These are phyloP conservation scores for Orbilia oligospora DNA, from an alignment of 2,329 filamentous ascomycete species.

Conservation along the genomic window DNA sequence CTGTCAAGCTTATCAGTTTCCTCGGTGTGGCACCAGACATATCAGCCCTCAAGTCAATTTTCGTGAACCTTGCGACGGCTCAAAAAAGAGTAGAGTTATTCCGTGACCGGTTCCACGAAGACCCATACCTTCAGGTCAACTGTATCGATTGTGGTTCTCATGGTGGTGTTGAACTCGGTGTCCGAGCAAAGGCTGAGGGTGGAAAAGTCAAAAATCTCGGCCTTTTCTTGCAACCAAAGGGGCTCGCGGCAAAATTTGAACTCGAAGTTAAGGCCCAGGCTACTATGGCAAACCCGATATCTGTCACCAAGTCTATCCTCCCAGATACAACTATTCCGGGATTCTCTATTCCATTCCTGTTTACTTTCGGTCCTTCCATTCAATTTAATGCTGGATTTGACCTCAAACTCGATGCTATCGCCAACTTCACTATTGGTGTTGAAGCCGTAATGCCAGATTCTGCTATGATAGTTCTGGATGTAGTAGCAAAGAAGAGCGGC, in stretches of 20 bases:
- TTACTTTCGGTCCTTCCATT: conserved; percentile 60
- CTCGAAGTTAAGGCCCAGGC: conserved; percentile 39
- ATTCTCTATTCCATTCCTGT: conserved; percentile 59
- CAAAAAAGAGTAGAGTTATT: conserved; percentile 17
- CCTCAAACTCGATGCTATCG: conserved; percentile 25
- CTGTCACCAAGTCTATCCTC: conserved; percentile 39
- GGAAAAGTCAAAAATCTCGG: conserved; percentile 56
- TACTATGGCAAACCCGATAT: conserved; percentile 18
- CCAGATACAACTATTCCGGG: conserved; percentile 48
- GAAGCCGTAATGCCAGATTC: conserved; percentile 44
- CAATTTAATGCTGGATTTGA: conserved; percentile 55
- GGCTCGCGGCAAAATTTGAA: conserved; percentile 57
- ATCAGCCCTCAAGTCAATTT: conserved; percentile 29
- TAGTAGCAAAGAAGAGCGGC: conserved; percentile 62
- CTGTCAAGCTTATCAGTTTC: conserved; percentile 36
- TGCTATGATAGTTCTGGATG: conserved; percentile 52
- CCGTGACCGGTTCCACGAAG: conserved; percentile 44
- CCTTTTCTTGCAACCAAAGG: conserved; percentile 50
- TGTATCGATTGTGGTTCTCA: conserved; percentile 60
- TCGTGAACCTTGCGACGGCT: conserved; percentile 30
- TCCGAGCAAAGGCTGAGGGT: conserved; percentile 54
- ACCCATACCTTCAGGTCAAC: conserved; percentile 48
- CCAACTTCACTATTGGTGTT: conserved; percentile 39
- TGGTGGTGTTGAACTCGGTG: conserved; percentile 57
- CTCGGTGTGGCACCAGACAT: conserved; percentile 37